Evolutionary conservation across 2,329 filamentous ascomycete genomes (phyloP).

Genomic region (Exophiala sp.): DNA sequence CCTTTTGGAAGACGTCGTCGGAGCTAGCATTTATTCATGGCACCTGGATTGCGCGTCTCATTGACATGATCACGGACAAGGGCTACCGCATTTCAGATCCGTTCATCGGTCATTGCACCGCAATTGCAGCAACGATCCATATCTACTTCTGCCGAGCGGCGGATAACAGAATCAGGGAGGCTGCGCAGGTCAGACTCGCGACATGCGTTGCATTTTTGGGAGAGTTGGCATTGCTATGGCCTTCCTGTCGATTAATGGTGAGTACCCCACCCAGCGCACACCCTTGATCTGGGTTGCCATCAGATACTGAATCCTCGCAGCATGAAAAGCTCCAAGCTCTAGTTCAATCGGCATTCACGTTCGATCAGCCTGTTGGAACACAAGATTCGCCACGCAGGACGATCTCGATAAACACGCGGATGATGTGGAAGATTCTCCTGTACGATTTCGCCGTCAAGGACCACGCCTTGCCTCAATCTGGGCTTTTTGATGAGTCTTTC

Average conservation of each 20-base stretch:
- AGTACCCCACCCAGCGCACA: slow-evolving; percentile 2
- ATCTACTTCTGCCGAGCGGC: slow-evolving; percentile 38
- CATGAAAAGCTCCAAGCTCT: slow-evolving; percentile 30
- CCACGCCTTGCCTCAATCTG: slow-evolving; percentile 12
- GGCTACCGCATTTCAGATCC: slow-evolving; percentile 49
- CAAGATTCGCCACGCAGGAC: slow-evolving; percentile 24
- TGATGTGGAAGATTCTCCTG: slow-evolving; percentile 35
- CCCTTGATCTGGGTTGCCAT: background rate
- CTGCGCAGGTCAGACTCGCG: slow-evolving; percentile 29
- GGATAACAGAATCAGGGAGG: slow-evolving; percentile 23
- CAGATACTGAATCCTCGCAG: slow-evolving; percentile 12
- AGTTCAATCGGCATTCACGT: slow-evolving; percentile 30
- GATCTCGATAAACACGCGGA: slow-evolving; percentile 31
- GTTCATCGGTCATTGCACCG: slow-evolving; percentile 51
- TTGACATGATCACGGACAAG: slow-evolving; percentile 54
- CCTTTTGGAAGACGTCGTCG: slow-evolving; percentile 53
- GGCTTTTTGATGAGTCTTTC: slow-evolving; percentile 30
- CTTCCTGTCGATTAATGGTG: slow-evolving; percentile 29
- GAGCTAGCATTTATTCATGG: slow-evolving; percentile 52
- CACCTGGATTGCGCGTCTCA: slow-evolving; percentile 54
- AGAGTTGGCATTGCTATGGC: slow-evolving; percentile 30
- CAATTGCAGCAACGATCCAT: slow-evolving; percentile 53
- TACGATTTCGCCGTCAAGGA: slow-evolving; percentile 24
- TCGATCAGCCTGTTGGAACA: slow-evolving; percentile 15
- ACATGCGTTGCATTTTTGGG: slow-evolving; percentile 30